phyloP scores from a whole-genome alignment of 1,284 basidiomycete genomes.

The Amylostereum areolatum region DNA sequence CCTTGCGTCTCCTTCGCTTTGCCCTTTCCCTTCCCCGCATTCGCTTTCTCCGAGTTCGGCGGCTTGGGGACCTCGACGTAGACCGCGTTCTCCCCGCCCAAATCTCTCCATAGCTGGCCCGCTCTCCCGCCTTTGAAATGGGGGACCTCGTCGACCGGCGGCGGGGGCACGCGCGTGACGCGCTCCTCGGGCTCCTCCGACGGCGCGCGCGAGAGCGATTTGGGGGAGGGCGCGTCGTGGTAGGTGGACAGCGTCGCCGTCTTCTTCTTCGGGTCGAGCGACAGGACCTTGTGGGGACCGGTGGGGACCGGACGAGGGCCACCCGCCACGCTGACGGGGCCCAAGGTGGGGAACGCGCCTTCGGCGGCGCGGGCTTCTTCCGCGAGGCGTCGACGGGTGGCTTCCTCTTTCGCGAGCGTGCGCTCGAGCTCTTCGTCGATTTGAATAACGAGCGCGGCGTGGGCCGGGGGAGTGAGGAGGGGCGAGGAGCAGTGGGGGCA shows the following conservation, averaged over 20 bases:
- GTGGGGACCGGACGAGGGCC: constrained; percentile 8
- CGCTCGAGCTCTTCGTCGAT: constrained; percentile 39
- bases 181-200: constrained; percentile 28
- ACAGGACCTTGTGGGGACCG: constrained; percentile 52
- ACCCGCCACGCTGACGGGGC: constrained; percentile 15
- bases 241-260: constrained; percentile 49
- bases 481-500: constrained; percentile 51
- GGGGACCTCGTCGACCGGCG: constrained; percentile 28
- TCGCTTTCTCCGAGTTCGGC: no score
- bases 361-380: constrained; percentile 43
- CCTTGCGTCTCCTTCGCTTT: background rate
- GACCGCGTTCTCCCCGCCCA: constrained; percentile 24
- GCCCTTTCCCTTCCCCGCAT: no score
- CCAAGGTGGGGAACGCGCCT: constrained; percentile 59
- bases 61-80: constrained; percentile 32
- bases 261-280: constrained; percentile 46
- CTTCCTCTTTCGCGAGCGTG: constrained; percentile 42
- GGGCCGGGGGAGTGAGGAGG: constrained; percentile 30
- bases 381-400: constrained; percentile 35
- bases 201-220: constrained; percentile 12
- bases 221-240: constrained; percentile 25
- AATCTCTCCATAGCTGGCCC: constrained; percentile 43
- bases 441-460: constrained; percentile 30
- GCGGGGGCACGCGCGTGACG: constrained; percentile 35
- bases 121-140: constrained; percentile 24